Evolutionary conservation across 2,329 filamentous ascomycete species (phyloP).

Genomic region (Nothophoma quercina): DNA sequence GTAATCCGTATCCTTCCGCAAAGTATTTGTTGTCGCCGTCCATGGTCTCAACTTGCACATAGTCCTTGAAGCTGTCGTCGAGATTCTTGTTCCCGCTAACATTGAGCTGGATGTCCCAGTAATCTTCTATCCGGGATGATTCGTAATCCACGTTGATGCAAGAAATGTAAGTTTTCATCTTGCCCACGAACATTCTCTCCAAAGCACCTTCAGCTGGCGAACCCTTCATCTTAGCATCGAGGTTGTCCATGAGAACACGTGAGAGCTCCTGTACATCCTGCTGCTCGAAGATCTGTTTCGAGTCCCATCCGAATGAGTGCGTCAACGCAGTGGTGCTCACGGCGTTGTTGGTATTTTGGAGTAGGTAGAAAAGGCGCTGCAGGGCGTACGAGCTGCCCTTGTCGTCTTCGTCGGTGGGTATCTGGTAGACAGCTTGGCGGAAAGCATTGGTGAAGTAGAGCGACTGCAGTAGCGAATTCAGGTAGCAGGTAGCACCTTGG

Average conservation of each 20-base stretch:
- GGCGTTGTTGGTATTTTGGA: constrained; percentile 84
- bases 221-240: constrained; percentile 98
- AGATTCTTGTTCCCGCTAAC: constrained; percentile 93
- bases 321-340: constrained; percentile 94
- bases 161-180: constrained; percentile 98
- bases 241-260: constrained; percentile 93
- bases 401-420: constrained; percentile 83
- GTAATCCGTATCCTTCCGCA: constrained; percentile 87
- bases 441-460: constrained; percentile 76
- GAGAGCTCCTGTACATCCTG: constrained; percentile 98
- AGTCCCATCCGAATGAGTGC: constrained; percentile 97
- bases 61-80: constrained; percentile 94
- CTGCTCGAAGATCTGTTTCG: constrained; percentile 96
- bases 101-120: constrained; percentile 98
- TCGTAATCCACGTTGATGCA: constrained; percentile 99
- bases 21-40: constrained; percentile 99
- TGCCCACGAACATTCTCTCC: constrained; percentile 91
- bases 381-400: constrained; percentile 92
- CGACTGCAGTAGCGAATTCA: constrained; percentile 58
- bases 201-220: constrained; percentile 89
- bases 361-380: constrained; percentile 91
- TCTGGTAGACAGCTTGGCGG: constrained; percentile 96
- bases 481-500: constrained; percentile 77
- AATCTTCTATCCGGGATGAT: constrained; percentile 93
- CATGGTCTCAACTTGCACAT: constrained; percentile 94